Conservation (phyloP, 371 early-diverging fungal genomes). For the Mortierella sp. region DNA sequence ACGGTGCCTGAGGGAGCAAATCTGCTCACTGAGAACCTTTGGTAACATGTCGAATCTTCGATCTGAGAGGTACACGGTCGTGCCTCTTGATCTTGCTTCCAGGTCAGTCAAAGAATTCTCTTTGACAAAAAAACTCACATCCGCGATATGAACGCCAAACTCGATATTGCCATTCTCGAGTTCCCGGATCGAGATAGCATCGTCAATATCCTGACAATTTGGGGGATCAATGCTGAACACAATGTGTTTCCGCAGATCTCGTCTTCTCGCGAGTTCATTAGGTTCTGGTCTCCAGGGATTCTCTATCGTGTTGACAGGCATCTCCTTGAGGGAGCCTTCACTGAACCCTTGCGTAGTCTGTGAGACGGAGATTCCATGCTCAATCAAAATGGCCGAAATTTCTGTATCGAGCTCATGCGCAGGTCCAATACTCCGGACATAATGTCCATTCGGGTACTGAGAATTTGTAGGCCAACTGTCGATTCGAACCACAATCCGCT, state of each 20-base stretch:
- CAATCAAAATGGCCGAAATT: conserved; percentile 81
- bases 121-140: conserved; percentile 93
- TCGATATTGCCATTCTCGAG: conserved; percentile 67
- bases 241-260: conserved; percentile 60
- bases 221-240: conserved; percentile 90
- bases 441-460: conserved; percentile 92
- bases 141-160: conserved; percentile 98
- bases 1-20: conserved; percentile 86
- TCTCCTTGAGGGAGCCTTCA: conserved; percentile 72
- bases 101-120: conserved; percentile 84
- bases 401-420: conserved; percentile 78
- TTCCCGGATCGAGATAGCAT: conserved; percentile 86
- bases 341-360: conserved; percentile 76
- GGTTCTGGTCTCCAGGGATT: conserved; percentile 68
- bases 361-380: conserved; percentile 80
- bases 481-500: conserved; percentile 90
- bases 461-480: conserved; percentile 86
- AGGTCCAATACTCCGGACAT: conserved; percentile 83
- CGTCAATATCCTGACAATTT: conserved; percentile 95
- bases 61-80: conserved; percentile 94
- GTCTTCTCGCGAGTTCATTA: conserved; percentile 62
- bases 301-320: conserved; percentile 69
- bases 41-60: conserved; percentile 98
- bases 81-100: conserved; percentile 90
- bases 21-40: conserved; percentile 87